Base-by-base conservation (phyloP, 2,329 filamentous ascomycete species). In the Cucurbitaria berberidis region DNA sequence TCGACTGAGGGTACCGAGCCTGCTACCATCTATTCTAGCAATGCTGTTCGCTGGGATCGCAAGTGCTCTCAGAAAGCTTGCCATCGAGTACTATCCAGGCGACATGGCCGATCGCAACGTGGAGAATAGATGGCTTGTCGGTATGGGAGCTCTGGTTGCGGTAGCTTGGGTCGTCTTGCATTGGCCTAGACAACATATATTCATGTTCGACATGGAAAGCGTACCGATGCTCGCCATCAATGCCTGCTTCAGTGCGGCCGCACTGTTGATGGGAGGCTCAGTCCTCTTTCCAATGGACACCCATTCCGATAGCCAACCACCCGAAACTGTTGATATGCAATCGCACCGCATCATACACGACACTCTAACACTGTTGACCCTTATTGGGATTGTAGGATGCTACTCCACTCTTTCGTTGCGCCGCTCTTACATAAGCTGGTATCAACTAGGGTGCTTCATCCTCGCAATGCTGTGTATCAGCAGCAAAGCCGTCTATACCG, bases 371-470 rank as follows among this genome's bases (percentile, higher is more conserved):
- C 40, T 64, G 7, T 11, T 56, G 21, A 39, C 45, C 24, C 52
- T 66, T 27, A 53, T 55, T 10, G 61, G 55, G 5, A 51, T 62
- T 36, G 38, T 44, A 5, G 64, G 64, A 15, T 53, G 56, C 22
- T 55, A 51, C 29, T 59, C 59, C 1, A 53, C 52, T 4, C 49
- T 63, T 9, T 53, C 43, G 19, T 34, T 58, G 30, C 62, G 58
- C n/a, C 64, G 66, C 15, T 66, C 66, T 16, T 67, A 64, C 48
- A 63, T 60, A 18, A 62, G 51, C 18, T 52, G 51, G 44, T 49
- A 53, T 22, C 59, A 64, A 39, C 43, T 57, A 8, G 48, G 51
- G 21, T 65, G 54, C 36, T 59, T 63, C 40, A 45, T 63, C 6
- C 22, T 64, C 22, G 58, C 56, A 18, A 46, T 60, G 6, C 8